Evolutionary conservation across 495 filamentous ascomycete species (phyloP), one percentile per base, ranked within the genome.

Genomic region (Trichocladium antarcticum): DNA sequence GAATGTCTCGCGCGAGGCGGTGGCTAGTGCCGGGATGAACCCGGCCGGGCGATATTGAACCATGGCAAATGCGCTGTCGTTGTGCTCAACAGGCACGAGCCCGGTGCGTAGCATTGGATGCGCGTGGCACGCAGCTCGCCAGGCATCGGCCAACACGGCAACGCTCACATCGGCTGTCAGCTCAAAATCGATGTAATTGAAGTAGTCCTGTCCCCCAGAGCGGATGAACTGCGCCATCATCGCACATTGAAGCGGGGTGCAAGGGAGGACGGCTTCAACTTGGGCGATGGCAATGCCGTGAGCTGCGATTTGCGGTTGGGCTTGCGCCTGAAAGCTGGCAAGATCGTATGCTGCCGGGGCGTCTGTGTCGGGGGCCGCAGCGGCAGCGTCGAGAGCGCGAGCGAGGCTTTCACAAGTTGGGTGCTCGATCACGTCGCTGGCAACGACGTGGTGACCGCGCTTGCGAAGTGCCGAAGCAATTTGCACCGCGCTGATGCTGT

Each of bases 401-500:
- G 45, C 56, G 20, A 74, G 61, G 37, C 50, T 51, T 6, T 52
- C 37, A 48, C 76, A 75, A 0, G 69, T 81, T 1, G 72, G 72
- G 45, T 75, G 67, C 57, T 83, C 76, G 10, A 94, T 71, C 27
- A 94, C 77, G 55, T 92, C 84, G 21, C 76, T 72, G 1, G 81
- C 78, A 5, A 73, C 67, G 10, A 87, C 64, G 14, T 65, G 57
- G n/a, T 79, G 57, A 0, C 75, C 74, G 47, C 74, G 58, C 38
- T 76, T 73, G 22, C 80, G 78, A 16, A 89, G 74, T 38, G 74
- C 59, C 15, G 76, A 70, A 3, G 84, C 83, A 29, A 89, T 71
- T 49, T 87, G 83, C 47, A 94, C 87, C 0, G 87, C 84, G 32
- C 78, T 85, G 53, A 97, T 87, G 47, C 87, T 93, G 63, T 97